Conservation (phyloP, 129 eudicot genomes). For the Silybum marianum region DNA sequence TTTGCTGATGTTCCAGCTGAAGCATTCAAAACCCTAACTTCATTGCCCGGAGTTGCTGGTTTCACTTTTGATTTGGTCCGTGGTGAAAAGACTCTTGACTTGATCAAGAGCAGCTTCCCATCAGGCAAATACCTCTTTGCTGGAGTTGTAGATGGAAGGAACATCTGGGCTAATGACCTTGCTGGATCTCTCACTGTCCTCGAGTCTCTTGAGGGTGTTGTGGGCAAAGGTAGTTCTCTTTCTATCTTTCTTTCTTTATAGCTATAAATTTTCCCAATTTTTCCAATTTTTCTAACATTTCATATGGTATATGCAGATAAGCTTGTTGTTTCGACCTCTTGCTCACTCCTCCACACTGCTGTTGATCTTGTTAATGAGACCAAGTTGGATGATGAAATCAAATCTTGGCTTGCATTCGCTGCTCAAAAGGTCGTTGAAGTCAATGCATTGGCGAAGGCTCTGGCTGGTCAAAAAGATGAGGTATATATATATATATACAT, state of each 20-base stretch:
- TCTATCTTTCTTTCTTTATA: not conserved
- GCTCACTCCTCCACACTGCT: conserved; percentile 91
- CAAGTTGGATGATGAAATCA: conserved; percentile 74
- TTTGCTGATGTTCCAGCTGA: conserved; percentile 70
- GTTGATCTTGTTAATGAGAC: conserved; percentile 80
- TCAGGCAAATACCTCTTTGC: conserved; percentile 72
- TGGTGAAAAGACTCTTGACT: conserved; percentile 56
- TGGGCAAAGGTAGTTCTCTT: conserved; percentile 61
- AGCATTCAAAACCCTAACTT: conserved; percentile 63
- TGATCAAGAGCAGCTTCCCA: conserved; percentile 62
- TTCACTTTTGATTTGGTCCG: conserved; percentile 76
- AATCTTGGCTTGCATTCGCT: conserved; percentile 94
- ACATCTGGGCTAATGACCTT: conserved; percentile 95
- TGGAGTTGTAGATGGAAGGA: conserved; percentile 91
- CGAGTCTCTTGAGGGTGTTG: conserved; percentile 70
- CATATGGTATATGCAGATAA: conserved; percentile 54
- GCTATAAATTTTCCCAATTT: not conserved
- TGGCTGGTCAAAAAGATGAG: conserved; percentile 79
- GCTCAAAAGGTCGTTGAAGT: conserved; percentile 91
- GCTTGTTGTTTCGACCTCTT: conserved; percentile 86
- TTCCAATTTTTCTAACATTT: not conserved
- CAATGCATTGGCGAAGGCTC: conserved; percentile 80
- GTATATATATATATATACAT: conserved; percentile 29
- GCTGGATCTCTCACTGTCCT: conserved; percentile 59
- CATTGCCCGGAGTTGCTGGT: conserved; percentile 60